phyloP scores from a whole-genome alignment of 345 rosid species.

The Citrus unshiu region DNA sequence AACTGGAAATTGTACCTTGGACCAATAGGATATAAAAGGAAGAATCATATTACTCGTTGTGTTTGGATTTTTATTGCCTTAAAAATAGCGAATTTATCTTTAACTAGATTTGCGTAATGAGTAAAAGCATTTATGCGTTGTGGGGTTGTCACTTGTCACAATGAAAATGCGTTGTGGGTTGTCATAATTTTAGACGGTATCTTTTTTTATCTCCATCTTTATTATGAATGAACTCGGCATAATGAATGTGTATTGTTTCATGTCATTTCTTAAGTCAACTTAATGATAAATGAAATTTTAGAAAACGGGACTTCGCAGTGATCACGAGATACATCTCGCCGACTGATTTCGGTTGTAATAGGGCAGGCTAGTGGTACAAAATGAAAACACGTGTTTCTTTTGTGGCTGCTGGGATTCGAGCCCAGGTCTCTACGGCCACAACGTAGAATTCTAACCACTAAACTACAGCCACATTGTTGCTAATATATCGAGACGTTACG shows the following conservation, averaged over 20 bases:
- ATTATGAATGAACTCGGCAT: too few relatives aligned
- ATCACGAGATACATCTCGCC: background rate
- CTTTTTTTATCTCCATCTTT: background rate
- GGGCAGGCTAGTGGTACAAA: background rate
- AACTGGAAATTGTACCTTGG: background rate
- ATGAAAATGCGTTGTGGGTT: too few relatives aligned
- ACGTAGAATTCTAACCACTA: conserved; percentile 83
- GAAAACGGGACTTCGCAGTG: background rate
- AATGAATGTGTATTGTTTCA: background rate
- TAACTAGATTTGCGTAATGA: background rate
- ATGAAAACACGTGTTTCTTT: background rate
- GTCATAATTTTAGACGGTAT: background rate
- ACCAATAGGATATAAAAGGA: too few relatives aligned
- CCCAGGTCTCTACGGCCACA: conserved; percentile 95
- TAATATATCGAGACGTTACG: fast-evolving
- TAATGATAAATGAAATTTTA: background rate
- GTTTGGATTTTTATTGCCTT: background rate
- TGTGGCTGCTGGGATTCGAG: conserved; percentile 96
- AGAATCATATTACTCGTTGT: background rate
- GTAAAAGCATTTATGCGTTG: background rate
- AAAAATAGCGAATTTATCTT: background rate
- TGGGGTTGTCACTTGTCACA: background rate
- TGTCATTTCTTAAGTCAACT: background rate
- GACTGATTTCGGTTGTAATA: too few relatives aligned
- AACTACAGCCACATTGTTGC: conserved; percentile 52